Evolutionary conservation across 305 asterid species (phyloP), one percentile per base, ranked within the genome.

Genomic region (Withania somnifera): DNA sequence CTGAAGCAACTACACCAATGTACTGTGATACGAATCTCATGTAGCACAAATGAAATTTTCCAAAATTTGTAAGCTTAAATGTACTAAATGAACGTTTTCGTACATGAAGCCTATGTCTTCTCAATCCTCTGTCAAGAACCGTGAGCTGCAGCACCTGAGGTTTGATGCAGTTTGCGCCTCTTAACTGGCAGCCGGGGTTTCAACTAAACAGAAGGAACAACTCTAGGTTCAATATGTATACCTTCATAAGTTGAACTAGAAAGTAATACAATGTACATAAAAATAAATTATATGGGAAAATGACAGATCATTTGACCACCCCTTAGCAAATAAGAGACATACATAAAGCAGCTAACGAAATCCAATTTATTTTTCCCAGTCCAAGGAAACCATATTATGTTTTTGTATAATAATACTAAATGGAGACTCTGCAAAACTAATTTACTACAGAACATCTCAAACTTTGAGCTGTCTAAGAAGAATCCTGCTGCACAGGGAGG

Each of bases 131-230:
- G 78, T 64, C 60, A 34, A 36, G 58, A 81, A 85, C 56, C 80
- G 85, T 36, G 85, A 79, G 58, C 86, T n/a, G n/a, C 69, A 52
- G 20, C 78, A 64, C 88, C 82, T 84, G 85, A 89, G 52, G 69
- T 76, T 81, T 87, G 13, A 22, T 86, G 84, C 86, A 85, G 38
- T 78, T 69, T 91, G 58, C 87, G 88, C 84, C 87, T 87, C 81
- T 91, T 89, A 63, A 86, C 89, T 85, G 86, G 86, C 60, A 88
- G 86, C 82, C 87, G 88, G 19, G 91, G 90, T 85, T 86, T 88
- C 89, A 87, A 69, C 94, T 91, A 91, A 88, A 87, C 73, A 78
- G 24, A 82, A 79, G 45, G 83, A 54, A 58, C 42, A 73, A 73
- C 61, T 47, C 42, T 50, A 75, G 28, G 42, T 50, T 75, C 79